phyloP scores from a whole-genome alignment of 192 early-diverging fungal genomes.

The Backusella morwellensis region DNA sequence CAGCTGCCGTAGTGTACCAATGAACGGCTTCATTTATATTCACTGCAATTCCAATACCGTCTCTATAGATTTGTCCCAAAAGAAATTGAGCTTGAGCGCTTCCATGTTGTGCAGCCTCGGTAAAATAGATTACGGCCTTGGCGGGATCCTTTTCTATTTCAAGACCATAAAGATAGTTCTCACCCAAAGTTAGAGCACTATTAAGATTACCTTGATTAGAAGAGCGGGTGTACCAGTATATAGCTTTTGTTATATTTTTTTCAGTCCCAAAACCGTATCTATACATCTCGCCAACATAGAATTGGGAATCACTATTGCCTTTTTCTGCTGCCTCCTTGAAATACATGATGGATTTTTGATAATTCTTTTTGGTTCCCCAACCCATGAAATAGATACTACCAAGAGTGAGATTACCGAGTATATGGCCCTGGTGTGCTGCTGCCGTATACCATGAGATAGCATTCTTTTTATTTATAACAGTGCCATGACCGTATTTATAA shows the following conservation, averaged over 20 bases:
- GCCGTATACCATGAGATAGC: not conserved
- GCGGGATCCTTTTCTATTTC: not conserved
- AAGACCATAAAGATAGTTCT: not conserved
- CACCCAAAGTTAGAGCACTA: not conserved
- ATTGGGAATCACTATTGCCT: not conserved
- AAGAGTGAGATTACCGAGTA: not conserved
- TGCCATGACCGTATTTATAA: not conserved
- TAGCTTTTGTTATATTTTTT: not conserved
- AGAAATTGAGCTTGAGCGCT: not conserved
- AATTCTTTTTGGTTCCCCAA: not conserved
- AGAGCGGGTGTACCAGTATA: not conserved
- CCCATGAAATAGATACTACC: not conserved
- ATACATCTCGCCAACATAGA: not conserved
- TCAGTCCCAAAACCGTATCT: not conserved
- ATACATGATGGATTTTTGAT: not conserved
- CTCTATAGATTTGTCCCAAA: not conserved
- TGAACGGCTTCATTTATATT: not conserved
- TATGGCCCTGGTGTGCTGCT: not conserved
- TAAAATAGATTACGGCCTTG: not conserved
- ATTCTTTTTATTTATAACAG: not conserved
- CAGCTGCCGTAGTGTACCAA: not conserved
- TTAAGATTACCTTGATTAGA: not conserved
- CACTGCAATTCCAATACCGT: not conserved
- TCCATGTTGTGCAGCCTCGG: not conserved
- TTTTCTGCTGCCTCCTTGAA: not conserved